A percentile compares a stretch with the other conserved stretches of the same genome.
Conservation (phyloP, 106 monocot genomes). For the Dendrobium catenatum region DNA sequence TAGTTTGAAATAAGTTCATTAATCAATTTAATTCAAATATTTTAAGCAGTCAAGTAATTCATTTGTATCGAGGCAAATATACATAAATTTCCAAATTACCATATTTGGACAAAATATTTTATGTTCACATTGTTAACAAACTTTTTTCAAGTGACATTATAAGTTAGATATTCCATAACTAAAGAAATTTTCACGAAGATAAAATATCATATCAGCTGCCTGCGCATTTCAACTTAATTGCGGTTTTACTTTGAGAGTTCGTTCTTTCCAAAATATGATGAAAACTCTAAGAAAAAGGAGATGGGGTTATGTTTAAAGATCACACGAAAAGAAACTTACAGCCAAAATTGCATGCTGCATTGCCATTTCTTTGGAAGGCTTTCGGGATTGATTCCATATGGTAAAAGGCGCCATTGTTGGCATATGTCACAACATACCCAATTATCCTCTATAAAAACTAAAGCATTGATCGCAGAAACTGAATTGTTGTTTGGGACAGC, state of each 20-base stretch:
- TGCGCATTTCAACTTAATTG: background rate
- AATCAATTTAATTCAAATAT: background rate
- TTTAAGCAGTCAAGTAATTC: background rate
- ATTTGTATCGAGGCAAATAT: background rate
- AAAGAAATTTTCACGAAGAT: background rate
- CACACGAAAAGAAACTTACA: constrained; percentile 41
- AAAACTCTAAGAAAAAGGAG: background rate
- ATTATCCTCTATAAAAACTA: constrained; percentile 55
- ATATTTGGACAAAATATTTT: background rate
- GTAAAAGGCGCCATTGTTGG: constrained; percentile 67
- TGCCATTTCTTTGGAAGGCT: constrained; percentile 65
- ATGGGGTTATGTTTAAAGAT: background rate
- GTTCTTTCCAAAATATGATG: background rate
- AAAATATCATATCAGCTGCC: background rate
- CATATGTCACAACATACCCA: constrained; percentile 78
- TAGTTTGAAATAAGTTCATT: background rate
- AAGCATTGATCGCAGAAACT: constrained; percentile 25
- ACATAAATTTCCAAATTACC: background rate
- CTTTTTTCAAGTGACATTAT: background rate
- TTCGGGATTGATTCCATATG: constrained; percentile 40
- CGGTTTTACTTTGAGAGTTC: background rate
- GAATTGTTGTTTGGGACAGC: constrained; percentile 17
- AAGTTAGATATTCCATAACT: background rate
- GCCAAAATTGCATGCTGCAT: constrained; percentile 64
- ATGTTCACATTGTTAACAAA: background rate